Base-by-base conservation (phyloP, 2,329 filamentous ascomycete species). In the Pseudonectria buxi region DNA sequence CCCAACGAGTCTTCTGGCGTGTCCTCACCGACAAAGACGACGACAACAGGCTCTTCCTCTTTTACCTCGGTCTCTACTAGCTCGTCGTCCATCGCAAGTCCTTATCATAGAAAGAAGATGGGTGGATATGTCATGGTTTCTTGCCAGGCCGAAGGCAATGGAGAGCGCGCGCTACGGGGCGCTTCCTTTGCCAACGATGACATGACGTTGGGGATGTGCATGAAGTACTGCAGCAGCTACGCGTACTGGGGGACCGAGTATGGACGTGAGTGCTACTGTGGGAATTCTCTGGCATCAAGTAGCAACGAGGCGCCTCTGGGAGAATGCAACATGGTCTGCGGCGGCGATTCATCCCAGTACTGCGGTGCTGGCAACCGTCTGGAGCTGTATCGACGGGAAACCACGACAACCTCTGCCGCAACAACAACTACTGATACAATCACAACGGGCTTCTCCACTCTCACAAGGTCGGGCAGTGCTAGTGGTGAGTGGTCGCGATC, bases 231-330 rank as follows among this genome's bases (percentile, higher is more conserved):
- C 56, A 62, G 59, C 3, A 58, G 56, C 2, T 73, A 63, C 47
- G 54, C 58, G 30, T 72, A 68, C 44, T 74, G 64, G 57, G 71
- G 65, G 3, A 67, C 69, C 6, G 70, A 75, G 45, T 74, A 69
- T 41, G 68, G 69, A 9, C 59, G 67, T 18, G 70, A 74, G 51
- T 73, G 69, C 50, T 73, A 69, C 45, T 74, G 70, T 50, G 69
- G 68, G 24, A 66, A 72, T 45, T 53, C 49, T 4, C 50, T 71
- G 9, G 48, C 48, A 14, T 33, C 45, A 18, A 51, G 48, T 22
- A 55, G 54, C 28, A 37, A 40, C 4, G 48, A 46, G 7, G 59
- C 56, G 3, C 49, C 55, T 6, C 31, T 59, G 13, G 40, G 37
- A 4, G 53, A 63, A 13, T 63, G 60, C 54, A 56, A 56, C 43